Evolutionary conservation across 2,329 filamentous ascomycete species (phyloP), one percentile per base, ranked within the genome.

Genomic region (Beauveria australis): DNA sequence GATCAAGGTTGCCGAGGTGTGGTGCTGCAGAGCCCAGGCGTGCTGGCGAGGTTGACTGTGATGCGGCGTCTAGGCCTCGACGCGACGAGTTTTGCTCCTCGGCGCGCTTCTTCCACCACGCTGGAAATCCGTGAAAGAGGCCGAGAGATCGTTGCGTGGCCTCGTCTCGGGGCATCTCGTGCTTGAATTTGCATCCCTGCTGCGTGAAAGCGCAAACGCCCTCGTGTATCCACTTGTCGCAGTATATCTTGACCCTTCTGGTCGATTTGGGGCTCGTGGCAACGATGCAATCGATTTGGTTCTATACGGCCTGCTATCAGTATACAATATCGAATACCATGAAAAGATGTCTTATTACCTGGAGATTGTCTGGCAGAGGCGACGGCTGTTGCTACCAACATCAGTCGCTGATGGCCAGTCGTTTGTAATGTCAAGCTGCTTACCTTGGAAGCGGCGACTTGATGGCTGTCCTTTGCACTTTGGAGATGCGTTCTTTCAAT

Each of bases 151-250:
- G 76, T 66, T 95, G 83, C 1, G 85, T 89, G 0, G 78, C 76
- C 55, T 79, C 78, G 64, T 92, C 85, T 28, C 76, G 73, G 0
- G 92, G 92, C 89, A 96, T 96, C 71, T 94, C 89, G 71, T 96
- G 92, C 75, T 92, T 93, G 78, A 86, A 96, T 65, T 87, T 85
- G 76, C 92, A 96, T 0, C 92, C 92, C 69, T 92, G 87, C 71
- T 95, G 90, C 3, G 83, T 86, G 72, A 91, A 97, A 63, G 89
- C 89, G 71, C 92, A 97, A 48, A 89, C 85, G 22, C 91, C 92
- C 62, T 89, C 87, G 67, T 90, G 87, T 59, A 96, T 87, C 92
- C 92, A 97, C 73, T 93, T 91, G 62, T 91, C 90, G 74, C 92
- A 96, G 73, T 89, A 96, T 26, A 88, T 77, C 71, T 96, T 96